These are phyloP conservation scores for Ensete ventricosum DNA, from an alignment of 176 grass and related monocot species.

Conservation along the genomic window DNA sequence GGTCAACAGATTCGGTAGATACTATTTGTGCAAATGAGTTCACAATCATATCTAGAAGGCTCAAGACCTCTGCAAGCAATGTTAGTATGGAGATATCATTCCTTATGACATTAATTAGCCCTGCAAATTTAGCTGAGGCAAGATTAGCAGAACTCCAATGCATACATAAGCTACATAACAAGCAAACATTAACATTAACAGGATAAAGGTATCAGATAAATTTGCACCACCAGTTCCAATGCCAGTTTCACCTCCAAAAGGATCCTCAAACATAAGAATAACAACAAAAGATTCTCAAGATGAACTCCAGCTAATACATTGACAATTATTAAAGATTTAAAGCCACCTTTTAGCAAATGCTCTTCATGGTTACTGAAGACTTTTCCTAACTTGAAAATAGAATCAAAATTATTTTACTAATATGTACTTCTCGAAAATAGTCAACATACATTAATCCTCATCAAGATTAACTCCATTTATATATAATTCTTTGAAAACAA, in stretches of 20 bases:
- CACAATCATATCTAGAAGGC: constrained; percentile 90
- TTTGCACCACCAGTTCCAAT: no score
- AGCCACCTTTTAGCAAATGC: not conserved
- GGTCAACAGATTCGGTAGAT: constrained; percentile 75
- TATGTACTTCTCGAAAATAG: not conserved
- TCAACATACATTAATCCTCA: not conserved
- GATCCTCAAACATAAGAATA: not conserved
- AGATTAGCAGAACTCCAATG: constrained; percentile 1
- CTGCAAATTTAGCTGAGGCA: constrained; percentile 26
- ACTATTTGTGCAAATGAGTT: constrained; percentile 90
- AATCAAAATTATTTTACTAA: no score
- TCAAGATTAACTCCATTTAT: not conserved
- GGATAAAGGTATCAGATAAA: not conserved
- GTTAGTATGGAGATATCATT: constrained; percentile 65
- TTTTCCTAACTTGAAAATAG: not conserved
- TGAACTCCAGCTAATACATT: not conserved
- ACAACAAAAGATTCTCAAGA: not conserved
- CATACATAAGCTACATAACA: not conserved
- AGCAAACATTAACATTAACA: not conserved
- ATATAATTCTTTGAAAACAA: not conserved
- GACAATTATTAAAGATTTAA: not conserved
- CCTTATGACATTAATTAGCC: constrained; percentile 70
- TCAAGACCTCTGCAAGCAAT: constrained; percentile 78
- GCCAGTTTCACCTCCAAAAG: not conserved
- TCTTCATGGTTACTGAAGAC: not conserved